Base-by-base conservation (phyloP, 352 stramenopile species). In the Globisporangium abappressorium region DNA sequence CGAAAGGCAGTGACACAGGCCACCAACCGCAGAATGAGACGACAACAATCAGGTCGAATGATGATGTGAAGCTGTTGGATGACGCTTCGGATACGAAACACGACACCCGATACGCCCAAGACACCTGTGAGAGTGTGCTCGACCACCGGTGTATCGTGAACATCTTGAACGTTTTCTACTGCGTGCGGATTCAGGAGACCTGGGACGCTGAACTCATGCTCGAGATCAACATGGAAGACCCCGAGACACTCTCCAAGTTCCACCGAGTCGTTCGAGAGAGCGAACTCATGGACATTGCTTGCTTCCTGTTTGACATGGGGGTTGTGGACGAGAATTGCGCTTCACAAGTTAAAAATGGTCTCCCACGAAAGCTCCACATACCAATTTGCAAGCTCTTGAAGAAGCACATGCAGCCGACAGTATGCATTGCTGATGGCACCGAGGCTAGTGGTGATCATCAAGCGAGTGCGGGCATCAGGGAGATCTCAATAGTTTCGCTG, bases 151-250 rank as follows among this genome's bases (percentile, higher is more conserved):
- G 73, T 54, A 84, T 89, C 36, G 73, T 88, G 1, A 74, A 77
- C n/a, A 69, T 85, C 15, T 72, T 57, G 26, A 71, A 76, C 0
- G 65, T 77, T 0, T 91, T 88, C 65, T 91, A 87, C 57, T 89
- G 80, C 30, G 63, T 89, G 51, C 77, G 76, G 4, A 76, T 89
- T 53, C 77, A 85, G 66, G 82, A 91, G 59, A 33, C 88, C 1
- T 91, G 80, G 80, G 80, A 91, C 54, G 80, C 75, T 12, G 82
- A 91, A n/a, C 66, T 90, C 26, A 74, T 84, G 63, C 72, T 91
- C 1, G 74, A 79, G 24, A 70, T 91, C 33, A 75, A 67, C 0
- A 85, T 89, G 74, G 81, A 89, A 57, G 78, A 90, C 54, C 78
- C 81, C 0, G 81, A 90, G 36, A 70, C 71, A 0, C 74, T 75